Conservation (phyloP, 2,329 filamentous ascomycete species). For the Microdochium trichocladiopsis region DNA sequence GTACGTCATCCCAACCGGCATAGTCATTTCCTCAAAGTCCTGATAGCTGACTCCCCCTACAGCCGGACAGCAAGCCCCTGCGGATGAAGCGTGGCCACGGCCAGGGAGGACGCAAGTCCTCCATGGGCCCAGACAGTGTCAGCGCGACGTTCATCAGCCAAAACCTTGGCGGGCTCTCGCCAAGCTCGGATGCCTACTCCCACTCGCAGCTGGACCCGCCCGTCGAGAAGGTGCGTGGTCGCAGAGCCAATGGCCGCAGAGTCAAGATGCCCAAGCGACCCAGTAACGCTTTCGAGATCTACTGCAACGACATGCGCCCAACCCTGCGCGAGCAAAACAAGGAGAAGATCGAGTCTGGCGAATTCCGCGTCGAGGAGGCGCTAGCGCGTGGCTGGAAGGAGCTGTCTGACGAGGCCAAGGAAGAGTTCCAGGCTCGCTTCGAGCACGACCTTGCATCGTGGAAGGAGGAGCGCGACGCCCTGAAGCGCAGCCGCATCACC, state of each 20-base stretch:
- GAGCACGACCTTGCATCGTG: constrained; percentile 30
- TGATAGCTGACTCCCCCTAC: constrained; percentile 15
- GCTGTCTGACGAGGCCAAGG: constrained; percentile 39
- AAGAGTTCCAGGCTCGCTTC: constrained; percentile 37
- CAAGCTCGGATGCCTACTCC: constrained; percentile 45
- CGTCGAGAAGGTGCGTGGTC: constrained; percentile 17
- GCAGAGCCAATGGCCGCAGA: constrained; percentile 31
- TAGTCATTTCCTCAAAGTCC: constrained; percentile 41
- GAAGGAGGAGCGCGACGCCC: constrained; percentile 34
- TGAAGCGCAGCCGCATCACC: constrained; percentile 21
- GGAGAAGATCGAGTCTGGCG: constrained; percentile 24
- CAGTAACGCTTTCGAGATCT: constrained; percentile 46
- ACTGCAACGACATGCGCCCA: constrained; percentile 41
- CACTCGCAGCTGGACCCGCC: constrained; percentile 35
- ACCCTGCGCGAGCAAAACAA: constrained; percentile 35
- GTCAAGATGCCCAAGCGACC: constrained; percentile 34
- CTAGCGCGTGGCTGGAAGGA: constrained; percentile 48
- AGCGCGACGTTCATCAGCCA: constrained; percentile 39
- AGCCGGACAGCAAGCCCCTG: constrained; percentile 74
- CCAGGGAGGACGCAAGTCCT: constrained; percentile 40
- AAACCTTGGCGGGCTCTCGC: constrained; percentile 36
- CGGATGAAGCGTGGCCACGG: constrained; percentile 64
- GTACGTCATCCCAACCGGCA: constrained; percentile 36
- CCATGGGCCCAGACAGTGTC: constrained; percentile 35
- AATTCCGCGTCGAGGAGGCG: constrained; percentile 43